phyloP scores from a whole-genome alignment of 495 filamentous ascomycete species.

The Lasiosphaeriaceae sp. region DNA sequence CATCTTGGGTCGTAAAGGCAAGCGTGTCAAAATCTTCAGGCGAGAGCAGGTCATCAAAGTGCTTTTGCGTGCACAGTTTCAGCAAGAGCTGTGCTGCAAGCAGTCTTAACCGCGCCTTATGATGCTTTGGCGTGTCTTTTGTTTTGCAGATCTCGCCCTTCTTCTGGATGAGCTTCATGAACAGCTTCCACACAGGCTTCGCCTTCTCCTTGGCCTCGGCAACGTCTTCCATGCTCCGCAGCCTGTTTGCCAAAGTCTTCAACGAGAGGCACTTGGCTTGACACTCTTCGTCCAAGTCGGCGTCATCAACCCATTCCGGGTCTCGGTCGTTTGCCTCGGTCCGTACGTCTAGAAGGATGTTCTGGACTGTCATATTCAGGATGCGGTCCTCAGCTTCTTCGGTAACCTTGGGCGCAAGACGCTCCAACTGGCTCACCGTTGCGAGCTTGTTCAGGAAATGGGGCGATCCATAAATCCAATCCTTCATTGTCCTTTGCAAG shows the following conservation, averaged over 20 bases:
- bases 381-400: slow-evolving; percentile 72
- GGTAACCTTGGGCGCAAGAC: slow-evolving; percentile 69
- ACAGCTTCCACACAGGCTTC: slow-evolving; percentile 66
- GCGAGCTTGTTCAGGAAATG: slow-evolving; percentile 83
- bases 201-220: slow-evolving; percentile 63
- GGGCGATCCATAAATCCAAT: slow-evolving; percentile 70
- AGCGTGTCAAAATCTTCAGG: slow-evolving; percentile 74
- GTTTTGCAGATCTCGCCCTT: slow-evolving; percentile 76
- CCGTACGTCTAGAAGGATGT: slow-evolving; percentile 69
- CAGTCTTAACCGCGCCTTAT: slow-evolving; percentile 74
- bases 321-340: slow-evolving; percentile 48
- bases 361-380: slow-evolving; percentile 69
- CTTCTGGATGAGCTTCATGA: slow-evolving; percentile 67
- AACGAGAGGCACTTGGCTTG: slow-evolving; percentile 85
- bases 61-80: slow-evolving; percentile 71
- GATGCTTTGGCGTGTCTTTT: slow-evolving; percentile 65
- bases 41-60: slow-evolving; percentile 72
- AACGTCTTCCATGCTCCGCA: slow-evolving; percentile 60
- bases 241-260: slow-evolving; percentile 80
- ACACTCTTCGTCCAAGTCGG: slow-evolving; percentile 71
- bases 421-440: slow-evolving; percentile 75
- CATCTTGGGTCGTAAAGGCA: slow-evolving; percentile 74
- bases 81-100: slow-evolving; percentile 76
- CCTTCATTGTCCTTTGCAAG: slow-evolving; percentile 64
- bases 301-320: slow-evolving; percentile 64